Conservation (phyloP, 768 basidiomycete species). For the Cystobasidium tubakii region DNA sequence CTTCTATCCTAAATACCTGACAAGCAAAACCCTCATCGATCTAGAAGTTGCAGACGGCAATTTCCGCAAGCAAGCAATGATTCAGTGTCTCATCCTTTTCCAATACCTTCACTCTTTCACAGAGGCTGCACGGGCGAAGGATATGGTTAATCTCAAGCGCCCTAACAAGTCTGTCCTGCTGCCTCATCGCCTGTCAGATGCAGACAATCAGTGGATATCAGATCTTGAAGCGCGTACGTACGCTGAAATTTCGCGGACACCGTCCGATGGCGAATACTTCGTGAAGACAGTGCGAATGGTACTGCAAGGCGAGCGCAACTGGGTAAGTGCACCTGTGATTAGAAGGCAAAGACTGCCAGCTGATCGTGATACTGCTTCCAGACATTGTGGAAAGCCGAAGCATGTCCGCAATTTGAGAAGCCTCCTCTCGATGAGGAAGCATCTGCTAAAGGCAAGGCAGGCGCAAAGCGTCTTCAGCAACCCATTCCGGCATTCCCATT, state of each 20-base stretch:
- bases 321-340: constrained; percentile 52
- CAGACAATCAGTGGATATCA: constrained; percentile 63
- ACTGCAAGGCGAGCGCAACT: constrained; percentile 76
- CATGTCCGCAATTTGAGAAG: constrained; percentile 72
- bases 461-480: constrained; percentile 50
- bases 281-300: constrained; percentile 67
- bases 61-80: constrained; percentile 86
- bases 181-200: constrained; percentile 48
- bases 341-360: background rate
- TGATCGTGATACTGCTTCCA: constrained; percentile 32
- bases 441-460: constrained; percentile 61
- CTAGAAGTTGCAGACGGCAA: constrained; percentile 86
- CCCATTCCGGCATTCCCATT: constrained; percentile 59
- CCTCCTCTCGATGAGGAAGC: constrained; percentile 58
- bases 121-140: constrained; percentile 59
- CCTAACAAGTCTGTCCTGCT: constrained; percentile 38
- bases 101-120: constrained; percentile 63
- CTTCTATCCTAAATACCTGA: constrained; percentile 90
- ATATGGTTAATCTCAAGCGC: constrained; percentile 52
- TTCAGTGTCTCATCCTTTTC: constrained; percentile 56
- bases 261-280: constrained; percentile 70
- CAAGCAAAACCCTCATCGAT: constrained; percentile 75
- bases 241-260: constrained; percentile 53
- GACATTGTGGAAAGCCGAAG: constrained; percentile 75
- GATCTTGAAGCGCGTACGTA: constrained; percentile 61